Percentiles rank a stretch among this genome's conserved stretches.
Evolutionary conservation across 2,329 filamentous ascomycete genomes (phyloP).

Genomic region (Lachnellula cervina): DNA sequence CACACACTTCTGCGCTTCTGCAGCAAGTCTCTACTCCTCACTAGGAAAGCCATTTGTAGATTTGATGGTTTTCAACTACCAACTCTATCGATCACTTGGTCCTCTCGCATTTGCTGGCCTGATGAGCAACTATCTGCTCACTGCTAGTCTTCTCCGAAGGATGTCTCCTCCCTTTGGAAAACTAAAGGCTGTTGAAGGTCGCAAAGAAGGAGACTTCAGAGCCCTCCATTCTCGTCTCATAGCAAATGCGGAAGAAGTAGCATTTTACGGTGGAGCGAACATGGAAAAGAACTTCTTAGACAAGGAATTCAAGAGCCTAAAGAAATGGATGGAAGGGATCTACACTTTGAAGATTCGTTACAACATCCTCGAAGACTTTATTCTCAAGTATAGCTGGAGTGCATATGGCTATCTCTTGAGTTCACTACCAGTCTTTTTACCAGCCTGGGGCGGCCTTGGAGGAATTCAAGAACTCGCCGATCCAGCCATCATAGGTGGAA

Average conservation of each 20-base stretch:
- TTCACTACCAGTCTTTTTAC: conserved; percentile 88
- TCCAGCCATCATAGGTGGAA: conserved; percentile 45
- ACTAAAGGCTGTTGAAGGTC: conserved; percentile 90
- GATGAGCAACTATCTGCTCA: conserved; percentile 88
- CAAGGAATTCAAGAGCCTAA: conserved; percentile 85
- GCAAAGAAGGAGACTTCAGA: conserved; percentile 92
- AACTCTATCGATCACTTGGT: conserved; percentile 86
- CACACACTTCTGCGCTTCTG: conserved; percentile 89
- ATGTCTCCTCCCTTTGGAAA: conserved; percentile 95
- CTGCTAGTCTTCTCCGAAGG: conserved; percentile 80
- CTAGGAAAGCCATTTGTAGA: conserved; percentile 98
- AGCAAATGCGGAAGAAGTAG: conserved; percentile 94
- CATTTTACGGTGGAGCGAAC: conserved; percentile 92
- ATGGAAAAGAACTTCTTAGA: conserved; percentile 93
- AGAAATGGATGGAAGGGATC: conserved; percentile 96
- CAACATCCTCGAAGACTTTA: conserved; percentile 98
- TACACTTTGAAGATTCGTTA: conserved; percentile 97
- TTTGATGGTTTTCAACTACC: conserved; percentile 95
- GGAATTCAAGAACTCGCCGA: conserved; percentile 63
- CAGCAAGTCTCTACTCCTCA: conserved; percentile 89
- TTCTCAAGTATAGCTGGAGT: conserved; percentile 98
- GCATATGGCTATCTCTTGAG: conserved; percentile 94
- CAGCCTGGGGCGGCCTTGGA: conserved; percentile 84
- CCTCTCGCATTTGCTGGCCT: conserved; percentile 82
- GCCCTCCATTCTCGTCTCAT: conserved; percentile 87